These are phyloP conservation scores for Ascobolus immersus DNA, from an alignment of 495 filamentous ascomycete genomes.

Conservation along the genomic window DNA sequence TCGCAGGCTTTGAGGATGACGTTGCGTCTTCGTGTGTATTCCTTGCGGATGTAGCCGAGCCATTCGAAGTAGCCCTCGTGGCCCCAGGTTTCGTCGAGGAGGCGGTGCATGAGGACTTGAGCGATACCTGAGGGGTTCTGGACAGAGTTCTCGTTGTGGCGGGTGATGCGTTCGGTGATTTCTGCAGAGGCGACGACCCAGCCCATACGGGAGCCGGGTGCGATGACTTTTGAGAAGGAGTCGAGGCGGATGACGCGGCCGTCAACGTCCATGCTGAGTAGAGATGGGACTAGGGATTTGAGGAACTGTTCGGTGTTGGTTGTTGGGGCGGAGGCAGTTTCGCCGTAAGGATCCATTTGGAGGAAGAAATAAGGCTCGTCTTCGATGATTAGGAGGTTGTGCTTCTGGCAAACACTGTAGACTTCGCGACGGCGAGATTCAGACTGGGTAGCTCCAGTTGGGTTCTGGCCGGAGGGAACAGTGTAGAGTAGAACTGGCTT, in stretches of 20 bases:
- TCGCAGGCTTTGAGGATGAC: conserved; percentile 63
- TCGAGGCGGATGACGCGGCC: conserved; percentile 48
- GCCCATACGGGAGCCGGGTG: conserved; percentile 48
- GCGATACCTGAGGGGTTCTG: conserved; percentile 67
- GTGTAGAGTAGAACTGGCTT: conserved; percentile 66
- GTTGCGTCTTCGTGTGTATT: conserved; percentile 59
- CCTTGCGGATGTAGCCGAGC: conserved; percentile 58
- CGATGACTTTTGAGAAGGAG: conserved; percentile 60
- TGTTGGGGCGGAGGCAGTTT: conserved; percentile 19
- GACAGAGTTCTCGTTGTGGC: conserved; percentile 49
- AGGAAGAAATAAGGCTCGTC: conserved; percentile 96
- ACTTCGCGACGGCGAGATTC: conserved; percentile 36
- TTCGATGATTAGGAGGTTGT: conserved; percentile 71
- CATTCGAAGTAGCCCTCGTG: conserved; percentile 77
- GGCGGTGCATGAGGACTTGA: conserved; percentile 61
- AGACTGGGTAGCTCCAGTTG: conserved; percentile 63
- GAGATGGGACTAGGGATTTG: conserved; percentile 27
- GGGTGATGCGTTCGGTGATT: conserved; percentile 51
- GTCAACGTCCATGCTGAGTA: conserved; percentile 39
- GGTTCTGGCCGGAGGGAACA: conserved; percentile 72
- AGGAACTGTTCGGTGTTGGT: conserved; percentile 22
- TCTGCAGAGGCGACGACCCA: conserved; percentile 67
- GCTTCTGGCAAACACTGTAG: conserved; percentile 52
- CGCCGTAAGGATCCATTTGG: conserved; percentile 70
- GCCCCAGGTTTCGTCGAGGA: conserved; percentile 84